Evolutionary conservation across 345 rosid species (phyloP).

Genomic region (Syzygium jambos): DNA sequence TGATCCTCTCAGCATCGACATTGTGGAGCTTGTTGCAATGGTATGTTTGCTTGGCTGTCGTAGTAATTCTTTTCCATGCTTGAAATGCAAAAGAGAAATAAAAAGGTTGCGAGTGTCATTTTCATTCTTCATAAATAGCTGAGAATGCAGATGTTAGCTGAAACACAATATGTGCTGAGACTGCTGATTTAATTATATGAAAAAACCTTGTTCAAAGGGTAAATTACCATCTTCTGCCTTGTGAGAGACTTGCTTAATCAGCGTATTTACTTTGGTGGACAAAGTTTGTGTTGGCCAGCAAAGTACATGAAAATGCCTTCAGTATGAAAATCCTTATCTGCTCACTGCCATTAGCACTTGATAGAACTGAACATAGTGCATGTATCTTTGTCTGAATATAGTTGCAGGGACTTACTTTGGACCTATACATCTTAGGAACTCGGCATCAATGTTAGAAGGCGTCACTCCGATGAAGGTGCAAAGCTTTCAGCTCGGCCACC

Average conservation of each 20-base stretch:
- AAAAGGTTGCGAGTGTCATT: not conserved
- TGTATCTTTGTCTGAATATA: not conserved
- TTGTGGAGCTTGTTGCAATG: conserved; percentile 88
- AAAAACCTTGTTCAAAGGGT: not conserved
- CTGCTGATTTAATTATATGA: not conserved
- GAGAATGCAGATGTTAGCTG: not conserved
- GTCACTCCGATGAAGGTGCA: conserved; percentile 65
- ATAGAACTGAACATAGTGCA: not conserved
- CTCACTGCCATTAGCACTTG: not conserved
- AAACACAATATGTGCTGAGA: not conserved
- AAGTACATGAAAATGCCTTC: not conserved
- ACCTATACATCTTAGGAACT: conserved; percentile 45
- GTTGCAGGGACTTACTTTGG: not conserved
- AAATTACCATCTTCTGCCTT: not conserved
- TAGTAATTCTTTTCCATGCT: not conserved
- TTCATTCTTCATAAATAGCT: not conserved
- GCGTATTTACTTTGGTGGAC: not conserved
- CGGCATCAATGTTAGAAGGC: conserved; percentile 67
- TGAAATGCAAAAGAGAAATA: not conserved
- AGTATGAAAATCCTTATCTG: not conserved
- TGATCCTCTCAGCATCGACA: conserved; percentile 72
- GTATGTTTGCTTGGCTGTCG: conserved; percentile 23
- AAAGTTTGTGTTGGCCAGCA: not conserved
- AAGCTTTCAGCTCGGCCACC: conserved; percentile 65
- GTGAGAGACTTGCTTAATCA: not conserved